A percentile compares a stretch with the other conserved stretches of the same genome.
phyloP scores from a whole-genome alignment of 1,284 basidiomycete genomes.

The Naganishia liquefaciens region DNA sequence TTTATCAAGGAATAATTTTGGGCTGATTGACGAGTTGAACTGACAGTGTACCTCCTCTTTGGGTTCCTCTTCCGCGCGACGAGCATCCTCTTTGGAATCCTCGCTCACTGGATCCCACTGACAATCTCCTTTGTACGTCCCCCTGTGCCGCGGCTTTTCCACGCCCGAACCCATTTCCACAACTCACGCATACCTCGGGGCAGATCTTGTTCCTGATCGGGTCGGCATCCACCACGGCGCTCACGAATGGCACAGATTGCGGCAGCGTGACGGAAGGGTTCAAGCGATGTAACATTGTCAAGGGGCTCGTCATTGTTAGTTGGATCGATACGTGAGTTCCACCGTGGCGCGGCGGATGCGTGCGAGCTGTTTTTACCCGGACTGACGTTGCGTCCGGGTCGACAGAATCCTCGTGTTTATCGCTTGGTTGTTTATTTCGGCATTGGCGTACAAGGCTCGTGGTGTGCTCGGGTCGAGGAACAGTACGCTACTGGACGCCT shows the following conservation, averaged over 20 bases:
- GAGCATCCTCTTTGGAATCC: conserved; percentile 50
- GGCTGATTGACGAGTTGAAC: too few relatives aligned
- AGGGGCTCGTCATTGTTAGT: conserved; percentile 49
- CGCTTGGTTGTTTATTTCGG: conserved; percentile 41
- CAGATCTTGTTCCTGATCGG: conserved; percentile 54
- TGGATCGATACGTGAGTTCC: conserved; percentile 50
- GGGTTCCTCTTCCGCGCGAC: conserved; percentile 49
- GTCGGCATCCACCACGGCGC: conserved; percentile 48
- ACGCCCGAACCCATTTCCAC: conserved; percentile 33
- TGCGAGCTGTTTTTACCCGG: neutral
- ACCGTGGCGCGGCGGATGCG: neutral
- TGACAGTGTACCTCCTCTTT: conserved; percentile 50
- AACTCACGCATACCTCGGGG: conserved; percentile 32
- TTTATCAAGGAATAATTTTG: neutral
- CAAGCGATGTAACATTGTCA: conserved; percentile 49
- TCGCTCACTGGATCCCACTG: conserved; percentile 50
- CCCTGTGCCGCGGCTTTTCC: conserved; percentile 40
- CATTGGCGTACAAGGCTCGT: conserved; percentile 51
- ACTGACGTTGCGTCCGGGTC: neutral
- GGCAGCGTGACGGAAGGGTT: conserved; percentile 41
- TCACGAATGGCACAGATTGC: conserved; percentile 50
- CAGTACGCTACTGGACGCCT: conserved; percentile 28
- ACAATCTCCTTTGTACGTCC: conserved; percentile 44
- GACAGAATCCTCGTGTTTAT: conserved; percentile 48
- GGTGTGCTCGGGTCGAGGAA: conserved; percentile 43